Conservation (phyloP, 257 asterid genomes). For the Ligustrum vulgare region DNA sequence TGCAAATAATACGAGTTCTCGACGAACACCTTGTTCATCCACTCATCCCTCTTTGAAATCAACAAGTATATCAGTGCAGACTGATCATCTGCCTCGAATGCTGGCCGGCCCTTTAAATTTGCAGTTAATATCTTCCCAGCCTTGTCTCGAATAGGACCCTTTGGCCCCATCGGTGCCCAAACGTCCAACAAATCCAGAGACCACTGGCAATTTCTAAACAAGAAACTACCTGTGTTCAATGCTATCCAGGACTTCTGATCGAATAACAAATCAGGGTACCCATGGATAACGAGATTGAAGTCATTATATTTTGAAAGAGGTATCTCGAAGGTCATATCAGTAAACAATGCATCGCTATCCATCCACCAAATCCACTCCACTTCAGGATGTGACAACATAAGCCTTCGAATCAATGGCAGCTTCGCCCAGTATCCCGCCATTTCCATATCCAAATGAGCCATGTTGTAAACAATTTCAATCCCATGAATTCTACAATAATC, state of each 20-base stretch:
- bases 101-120: slow-evolving; percentile 50
- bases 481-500: slow-evolving; percentile 59
- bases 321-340: slow-evolving; percentile 46
- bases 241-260: slow-evolving; percentile 54
- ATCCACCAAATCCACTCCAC: slow-evolving; percentile 64
- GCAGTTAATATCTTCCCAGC: slow-evolving; percentile 51
- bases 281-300: slow-evolving; percentile 46
- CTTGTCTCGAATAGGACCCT: slow-evolving; percentile 41
- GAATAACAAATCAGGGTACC: slow-evolving; percentile 45
- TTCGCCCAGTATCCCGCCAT: slow-evolving; percentile 57
- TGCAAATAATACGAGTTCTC: slow-evolving; percentile 49
- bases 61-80: slow-evolving; percentile 50
- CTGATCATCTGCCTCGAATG: slow-evolving; percentile 56
- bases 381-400: slow-evolving; percentile 57
- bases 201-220: slow-evolving; percentile 50
- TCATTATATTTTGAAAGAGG: slow-evolving; percentile 37
- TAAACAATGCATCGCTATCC: slow-evolving; percentile 56
- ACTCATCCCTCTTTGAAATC: slow-evolving; percentile 34
- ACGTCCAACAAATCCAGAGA: slow-evolving; percentile 52
- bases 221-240: slow-evolving; percentile 48
- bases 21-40: slow-evolving; percentile 47
- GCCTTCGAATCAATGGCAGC: slow-evolving; percentile 45
- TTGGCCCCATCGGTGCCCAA: slow-evolving; percentile 57
- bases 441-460: slow-evolving; percentile 54
- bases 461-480: slow-evolving; percentile 47